These are phyloP conservation scores for Rubia yunnanensis DNA, from an alignment of 257 asterid genomes.

Conservation along the genomic window DNA sequence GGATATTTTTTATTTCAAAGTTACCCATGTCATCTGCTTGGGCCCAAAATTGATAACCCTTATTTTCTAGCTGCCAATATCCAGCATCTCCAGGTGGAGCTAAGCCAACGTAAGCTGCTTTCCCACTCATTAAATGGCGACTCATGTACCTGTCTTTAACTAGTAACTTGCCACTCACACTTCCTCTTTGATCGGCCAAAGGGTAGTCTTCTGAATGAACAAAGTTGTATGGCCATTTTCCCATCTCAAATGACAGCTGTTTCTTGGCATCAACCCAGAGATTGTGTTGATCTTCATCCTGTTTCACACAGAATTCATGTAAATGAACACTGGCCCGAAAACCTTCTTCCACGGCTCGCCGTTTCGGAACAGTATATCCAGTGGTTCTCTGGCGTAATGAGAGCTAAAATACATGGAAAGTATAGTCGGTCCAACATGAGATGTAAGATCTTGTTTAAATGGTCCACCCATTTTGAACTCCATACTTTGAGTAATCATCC, in stretches of 20 bases:
- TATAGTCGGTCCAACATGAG: constrained; percentile 79
- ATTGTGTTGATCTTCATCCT: constrained; percentile 29
- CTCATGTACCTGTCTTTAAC: constrained; percentile 54
- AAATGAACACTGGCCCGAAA: constrained; percentile 66
- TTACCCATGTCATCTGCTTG: constrained; percentile 43
- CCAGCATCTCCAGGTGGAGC: constrained; percentile 74
- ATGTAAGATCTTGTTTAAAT: constrained; percentile 81
- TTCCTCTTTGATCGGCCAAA: constrained; percentile 38
- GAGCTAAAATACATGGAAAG: constrained; percentile 84
- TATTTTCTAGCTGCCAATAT: constrained; percentile 84
- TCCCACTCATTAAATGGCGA: constrained; percentile 39
- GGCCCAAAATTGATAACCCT: constrained; percentile 90
- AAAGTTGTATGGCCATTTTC: constrained; percentile 70
- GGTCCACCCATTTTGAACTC: constrained; percentile 85
- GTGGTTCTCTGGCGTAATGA: constrained; percentile 55
- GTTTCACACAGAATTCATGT: constrained; percentile 43
- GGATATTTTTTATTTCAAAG: constrained; percentile 42
- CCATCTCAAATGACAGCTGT: constrained; percentile 64
- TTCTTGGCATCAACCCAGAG: constrained; percentile 77
- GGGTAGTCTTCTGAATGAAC: constrained; percentile 51
- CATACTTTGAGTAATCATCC: constrained; percentile 74
- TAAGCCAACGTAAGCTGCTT: constrained; percentile 55
- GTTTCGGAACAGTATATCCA: constrained; percentile 29
- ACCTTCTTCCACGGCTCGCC: constrained; percentile 86
- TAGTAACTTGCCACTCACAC: constrained; percentile 48